phyloP scores from a whole-genome alignment of 2,329 filamentous ascomycete species.

The Knoxdaviesia capensis region DNA sequence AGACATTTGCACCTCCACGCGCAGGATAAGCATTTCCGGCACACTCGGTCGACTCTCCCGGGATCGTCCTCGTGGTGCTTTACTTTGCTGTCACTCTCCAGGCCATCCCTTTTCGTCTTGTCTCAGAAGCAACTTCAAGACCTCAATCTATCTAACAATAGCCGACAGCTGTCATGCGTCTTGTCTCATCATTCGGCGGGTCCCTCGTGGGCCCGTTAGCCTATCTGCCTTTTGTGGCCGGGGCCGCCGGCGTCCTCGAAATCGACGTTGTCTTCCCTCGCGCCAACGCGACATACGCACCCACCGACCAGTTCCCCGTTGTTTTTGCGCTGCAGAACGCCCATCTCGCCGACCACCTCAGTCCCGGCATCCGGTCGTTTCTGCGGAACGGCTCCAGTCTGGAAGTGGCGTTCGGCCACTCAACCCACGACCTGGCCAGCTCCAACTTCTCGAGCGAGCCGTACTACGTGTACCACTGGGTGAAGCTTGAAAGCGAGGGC shows the following conservation, averaged over 20 bases:
- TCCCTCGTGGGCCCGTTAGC: slow-evolving; percentile 2
- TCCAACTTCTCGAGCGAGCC: slow-evolving; percentile 3
- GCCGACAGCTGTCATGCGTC: not conserved
- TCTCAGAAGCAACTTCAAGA: too few relatives aligned
- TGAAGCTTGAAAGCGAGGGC: slow-evolving; percentile 4
- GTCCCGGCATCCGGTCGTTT: slow-evolving; percentile 1
- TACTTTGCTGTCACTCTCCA: too few relatives aligned
- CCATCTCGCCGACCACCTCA: slow-evolving; percentile 5
- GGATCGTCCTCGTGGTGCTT: too few relatives aligned
- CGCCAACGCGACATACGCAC: slow-evolving; percentile 11
- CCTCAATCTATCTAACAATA: too few relatives aligned
- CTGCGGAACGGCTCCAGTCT: not conserved
- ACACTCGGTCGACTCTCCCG: too few relatives aligned
- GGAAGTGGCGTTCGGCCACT: not conserved
- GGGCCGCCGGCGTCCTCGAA: slow-evolving; percentile 7
- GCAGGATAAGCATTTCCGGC: too few relatives aligned
- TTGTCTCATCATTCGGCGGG: slow-evolving; percentile 1
- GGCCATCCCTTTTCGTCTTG: too few relatives aligned
- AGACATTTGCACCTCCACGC: too few relatives aligned
- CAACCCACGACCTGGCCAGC: not conserved
- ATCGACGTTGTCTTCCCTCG: slow-evolving; percentile 12
- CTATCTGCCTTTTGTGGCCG: slow-evolving; percentile 4
- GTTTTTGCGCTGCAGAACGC: slow-evolving; percentile 11
- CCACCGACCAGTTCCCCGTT: slow-evolving; percentile 8
- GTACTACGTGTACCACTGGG: slow-evolving; percentile 3